Base-by-base conservation (phyloP, 306 rosid genomes). In the Begonia peltatifolia region DNA sequence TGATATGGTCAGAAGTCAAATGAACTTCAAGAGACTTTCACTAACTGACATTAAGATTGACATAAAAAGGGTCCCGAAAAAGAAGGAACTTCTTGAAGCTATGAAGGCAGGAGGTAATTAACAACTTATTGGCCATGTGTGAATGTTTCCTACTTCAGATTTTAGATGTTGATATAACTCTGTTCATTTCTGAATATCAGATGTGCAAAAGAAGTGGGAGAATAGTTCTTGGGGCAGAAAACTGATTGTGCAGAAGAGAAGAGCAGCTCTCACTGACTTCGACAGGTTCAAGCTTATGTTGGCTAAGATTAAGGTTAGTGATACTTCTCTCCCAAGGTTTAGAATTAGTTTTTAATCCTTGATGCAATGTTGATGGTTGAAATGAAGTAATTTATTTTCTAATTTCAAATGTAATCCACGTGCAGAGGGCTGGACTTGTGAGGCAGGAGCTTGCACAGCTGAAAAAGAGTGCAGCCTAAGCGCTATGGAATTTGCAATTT, bases 391-490 rank as follows among this genome's bases (percentile, higher is more conserved):
- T 2, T 1, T 15, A 5, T 48, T 4, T 13, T 3, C 16, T 48
- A 48, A 48, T 48, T 6, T 42, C 47, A 9, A 35, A 13, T 48
- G 4, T 13, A 35, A 30, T 50, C 6, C 22, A 18, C 41, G 47
- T 69, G 93, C 88, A 92, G 99, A 86, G 69, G 62, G 87, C 93
- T 16, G 93, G 79, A 50, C 57, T 77, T 20, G 96, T 92, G 38
- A 81, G 76, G 79, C 87, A 80, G 56, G 99, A 92, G 62, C 88
- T 92, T 46, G 77, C 93, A 5, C 79, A 86, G 65, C 62, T 86
- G 79, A 92, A 73, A 46, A 92, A 71, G 79, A 69, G 61, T 30
- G 67, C 81, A 12, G 14, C 78, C 20, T 83, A 79, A 74, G 58
- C 25, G 50, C 11, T 0, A 11, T 5, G n/a, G 10, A 51, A 14